Conservation (phyloP, 306 rosid species). For the Trichosanthes cucumerina region DNA sequence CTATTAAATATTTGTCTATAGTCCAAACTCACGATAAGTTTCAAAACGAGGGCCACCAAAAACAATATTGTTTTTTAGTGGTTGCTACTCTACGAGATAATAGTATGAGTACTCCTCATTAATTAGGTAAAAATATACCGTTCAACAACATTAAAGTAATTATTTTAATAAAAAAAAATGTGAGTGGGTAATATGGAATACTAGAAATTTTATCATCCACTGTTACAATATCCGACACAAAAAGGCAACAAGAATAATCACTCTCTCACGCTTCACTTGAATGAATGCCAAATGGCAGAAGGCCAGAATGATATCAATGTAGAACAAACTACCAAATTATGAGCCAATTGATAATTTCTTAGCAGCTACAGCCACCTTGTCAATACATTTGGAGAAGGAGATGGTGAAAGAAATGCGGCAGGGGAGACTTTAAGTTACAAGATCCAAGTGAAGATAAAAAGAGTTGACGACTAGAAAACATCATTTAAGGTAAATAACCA, state of each 20-base stretch:
- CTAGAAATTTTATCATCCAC: too few relatives aligned
- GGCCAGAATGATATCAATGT: not conserved
- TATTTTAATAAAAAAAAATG: too few relatives aligned
- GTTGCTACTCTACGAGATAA: too few relatives aligned
- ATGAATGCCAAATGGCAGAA: not conserved
- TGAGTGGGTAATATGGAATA: too few relatives aligned
- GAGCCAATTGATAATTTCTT: not conserved
- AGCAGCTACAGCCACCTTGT: not conserved
- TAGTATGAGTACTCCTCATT: too few relatives aligned
- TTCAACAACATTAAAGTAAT: too few relatives aligned
- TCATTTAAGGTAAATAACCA: not conserved
- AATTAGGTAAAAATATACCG: too few relatives aligned
- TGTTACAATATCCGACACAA: not conserved
- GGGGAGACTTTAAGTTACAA: not conserved
- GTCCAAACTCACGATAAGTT: not conserved
- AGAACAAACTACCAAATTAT: not conserved
- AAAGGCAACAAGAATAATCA: not conserved
- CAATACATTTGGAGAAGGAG: not conserved
- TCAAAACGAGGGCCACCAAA: not conserved
- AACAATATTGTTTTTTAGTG: too few relatives aligned
- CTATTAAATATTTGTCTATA: too few relatives aligned
- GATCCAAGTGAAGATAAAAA: not conserved
- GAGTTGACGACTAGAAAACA: not conserved
- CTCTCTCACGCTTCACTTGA: not conserved
- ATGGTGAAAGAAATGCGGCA: not conserved